These are phyloP conservation scores for Suhomyces terraborum DNA, from an alignment of 1,139 yeast genomes.

Conservation along the genomic window DNA sequence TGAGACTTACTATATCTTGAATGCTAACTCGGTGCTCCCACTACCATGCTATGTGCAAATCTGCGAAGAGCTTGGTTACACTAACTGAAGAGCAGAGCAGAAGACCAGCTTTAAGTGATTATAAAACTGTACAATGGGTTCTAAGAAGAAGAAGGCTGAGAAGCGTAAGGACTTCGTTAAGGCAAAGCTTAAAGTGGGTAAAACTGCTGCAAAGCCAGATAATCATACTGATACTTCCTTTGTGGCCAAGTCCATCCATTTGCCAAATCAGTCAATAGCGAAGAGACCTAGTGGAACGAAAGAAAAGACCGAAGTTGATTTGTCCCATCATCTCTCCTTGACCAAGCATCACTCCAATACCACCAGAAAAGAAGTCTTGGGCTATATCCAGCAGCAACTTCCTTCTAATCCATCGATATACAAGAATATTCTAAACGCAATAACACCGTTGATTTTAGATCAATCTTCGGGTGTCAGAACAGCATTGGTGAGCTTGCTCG, in stretches of 20 bases:
- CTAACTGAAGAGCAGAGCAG: too few species aligned
- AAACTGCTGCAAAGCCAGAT: conserved; percentile 65
- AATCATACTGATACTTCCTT: conserved; percentile 87
- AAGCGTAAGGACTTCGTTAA: conserved; percentile 77
- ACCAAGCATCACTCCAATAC: conserved; percentile 75
- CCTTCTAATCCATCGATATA: conserved; percentile 55
- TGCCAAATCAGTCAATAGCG: conserved; percentile 56
- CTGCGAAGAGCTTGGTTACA: conserved; percentile 3
- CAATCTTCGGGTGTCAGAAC: conserved; percentile 64
- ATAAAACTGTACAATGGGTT: conserved; percentile 40
- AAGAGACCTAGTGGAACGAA: conserved; percentile 18
- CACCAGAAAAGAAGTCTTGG: conserved; percentile 74
- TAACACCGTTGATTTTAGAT: conserved; percentile 65
- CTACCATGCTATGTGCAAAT: conserved; percentile 2
- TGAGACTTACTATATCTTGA: too few species aligned
- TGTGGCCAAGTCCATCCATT: conserved; percentile 67
- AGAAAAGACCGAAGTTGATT: conserved; percentile 38
- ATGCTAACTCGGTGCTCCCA: too few species aligned
- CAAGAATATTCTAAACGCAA: conserved; percentile 57
- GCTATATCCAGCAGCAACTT: conserved; percentile 47
- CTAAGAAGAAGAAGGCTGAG: conserved; percentile 62
- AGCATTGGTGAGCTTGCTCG: conserved; percentile 55
- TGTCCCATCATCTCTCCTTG: conserved; percentile 62
- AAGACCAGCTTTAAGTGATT: not conserved
- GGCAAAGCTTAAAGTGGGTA: conserved; percentile 87